Conservation (phyloP, 2,329 filamentous ascomycete genomes). For the Fusarium nurragi region DNA sequence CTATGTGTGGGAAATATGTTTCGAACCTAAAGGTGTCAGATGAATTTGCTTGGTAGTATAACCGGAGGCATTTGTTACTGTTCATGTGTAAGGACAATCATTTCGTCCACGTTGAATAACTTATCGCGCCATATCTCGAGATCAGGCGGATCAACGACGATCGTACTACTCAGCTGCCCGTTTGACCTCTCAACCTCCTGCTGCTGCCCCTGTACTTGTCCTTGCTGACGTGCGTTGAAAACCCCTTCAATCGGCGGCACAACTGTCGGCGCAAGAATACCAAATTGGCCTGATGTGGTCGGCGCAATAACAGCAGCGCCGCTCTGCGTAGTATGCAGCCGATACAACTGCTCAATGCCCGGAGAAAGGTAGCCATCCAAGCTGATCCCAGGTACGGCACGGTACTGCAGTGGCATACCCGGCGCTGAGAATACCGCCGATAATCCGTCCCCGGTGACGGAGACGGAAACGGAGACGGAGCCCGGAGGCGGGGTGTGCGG, state of each 20-base stretch:
- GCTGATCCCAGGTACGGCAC: conserved; percentile 24
- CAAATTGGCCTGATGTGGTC: conserved; percentile 53
- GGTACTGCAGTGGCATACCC: conserved; percentile 19
- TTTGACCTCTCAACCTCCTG: conserved; percentile 48
- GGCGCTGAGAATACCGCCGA: conserved; percentile 22
- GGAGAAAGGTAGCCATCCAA: conserved; percentile 30
- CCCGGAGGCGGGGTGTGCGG: conserved; percentile 21
- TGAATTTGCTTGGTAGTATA: background rate
- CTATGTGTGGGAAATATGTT: conserved; percentile 83
- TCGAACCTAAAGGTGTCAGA: conserved; percentile 65
- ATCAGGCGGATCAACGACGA: conserved; percentile 73
- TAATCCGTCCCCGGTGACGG: conserved; percentile 14
- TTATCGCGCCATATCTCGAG: conserved; percentile 75
- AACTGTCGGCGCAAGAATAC: conserved; percentile 53
- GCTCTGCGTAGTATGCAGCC: conserved; percentile 8
- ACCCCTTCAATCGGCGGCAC: conserved; percentile 15
- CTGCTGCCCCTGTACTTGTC: background rate
- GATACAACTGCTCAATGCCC: conserved; percentile 34
- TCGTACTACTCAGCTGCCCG: conserved; percentile 63
- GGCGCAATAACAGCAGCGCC: background rate
- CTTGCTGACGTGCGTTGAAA: conserved; percentile 2
- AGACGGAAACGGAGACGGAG: conserved; percentile 19
- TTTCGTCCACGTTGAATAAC: conserved; percentile 79
- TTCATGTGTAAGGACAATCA: conserved; percentile 76
- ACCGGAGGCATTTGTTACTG: conserved; percentile 62